A percentile compares a stretch with the other conserved stretches of the same genome.
phyloP scores from a whole-genome alignment of 2,329 filamentous ascomycete species.

The Hysterium pulicare region DNA sequence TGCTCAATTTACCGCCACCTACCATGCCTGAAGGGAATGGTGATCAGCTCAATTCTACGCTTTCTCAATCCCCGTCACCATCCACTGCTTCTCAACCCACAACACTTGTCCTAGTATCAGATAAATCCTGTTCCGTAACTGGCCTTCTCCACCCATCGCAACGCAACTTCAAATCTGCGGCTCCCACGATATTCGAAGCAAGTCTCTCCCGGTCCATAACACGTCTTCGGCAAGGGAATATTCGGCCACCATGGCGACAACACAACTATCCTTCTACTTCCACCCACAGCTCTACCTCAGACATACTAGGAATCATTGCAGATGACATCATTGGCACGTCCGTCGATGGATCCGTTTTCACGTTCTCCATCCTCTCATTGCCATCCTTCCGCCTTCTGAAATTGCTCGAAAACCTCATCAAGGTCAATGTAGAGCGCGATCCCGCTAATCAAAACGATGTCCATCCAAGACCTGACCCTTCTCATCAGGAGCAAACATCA shows the following conservation, averaged over 20 bases:
- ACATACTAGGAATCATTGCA: conserved; percentile 39
- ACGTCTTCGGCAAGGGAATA: conserved; percentile 50
- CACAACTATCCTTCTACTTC: not conserved
- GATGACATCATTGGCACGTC: conserved; percentile 50
- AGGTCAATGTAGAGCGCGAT: conserved; percentile 10
- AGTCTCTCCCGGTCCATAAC: conserved; percentile 40
- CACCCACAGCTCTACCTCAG: conserved; percentile 11
- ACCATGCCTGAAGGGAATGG: not conserved
- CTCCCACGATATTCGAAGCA: conserved; percentile 41
- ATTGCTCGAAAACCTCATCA: conserved; percentile 66
- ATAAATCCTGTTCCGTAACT: conserved; percentile 29
- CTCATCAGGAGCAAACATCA: not conserved
- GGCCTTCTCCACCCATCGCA: conserved; percentile 26
- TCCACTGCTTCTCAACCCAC: not conserved
- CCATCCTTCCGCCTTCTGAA: conserved; percentile 66
- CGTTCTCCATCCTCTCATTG: conserved; percentile 62
- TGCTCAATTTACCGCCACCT: conserved; percentile 10
- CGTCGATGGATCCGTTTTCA: conserved; percentile 51
- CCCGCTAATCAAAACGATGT: not conserved
- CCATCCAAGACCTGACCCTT: not conserved
- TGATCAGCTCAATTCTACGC: not conserved
- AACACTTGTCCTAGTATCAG: conserved; percentile 29
- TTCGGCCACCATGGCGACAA: conserved; percentile 36
- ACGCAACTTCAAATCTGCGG: conserved; percentile 18
- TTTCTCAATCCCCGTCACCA: not conserved